A percentile compares a stretch with the other conserved stretches of the same genome.
Evolutionary conservation across 495 filamentous ascomycete species (phyloP).

Genomic region (Astrothelium macrocarpum): DNA sequence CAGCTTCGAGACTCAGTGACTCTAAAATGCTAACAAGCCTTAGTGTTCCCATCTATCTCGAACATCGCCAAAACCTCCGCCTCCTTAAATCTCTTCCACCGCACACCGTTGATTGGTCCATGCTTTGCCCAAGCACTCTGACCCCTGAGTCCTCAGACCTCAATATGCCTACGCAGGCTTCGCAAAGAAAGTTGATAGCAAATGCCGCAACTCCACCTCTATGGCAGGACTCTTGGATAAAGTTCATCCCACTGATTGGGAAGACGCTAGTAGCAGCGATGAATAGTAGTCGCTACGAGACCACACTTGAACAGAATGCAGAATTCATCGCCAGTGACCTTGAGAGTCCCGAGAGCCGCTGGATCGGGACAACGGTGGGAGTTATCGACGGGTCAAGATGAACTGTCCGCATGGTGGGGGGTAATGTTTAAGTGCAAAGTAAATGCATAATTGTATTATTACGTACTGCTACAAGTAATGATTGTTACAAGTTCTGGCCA

Average conservation of each 20-base stretch:
- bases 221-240: conserved; percentile 17
- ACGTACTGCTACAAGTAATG: neutral
- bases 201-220: conserved; percentile 7
- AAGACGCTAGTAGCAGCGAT: conserved; percentile 10
- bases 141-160: conserved; percentile 16
- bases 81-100: conserved; percentile 17
- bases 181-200: conserved; percentile 9
- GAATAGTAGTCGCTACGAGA: conserved; percentile 15
- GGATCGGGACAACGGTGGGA: conserved; percentile 9
- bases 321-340: conserved; percentile 6
- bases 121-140: conserved; percentile 19
- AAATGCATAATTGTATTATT: neutral
- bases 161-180: conserved; percentile 9
- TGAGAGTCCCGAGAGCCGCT: conserved; percentile 5
- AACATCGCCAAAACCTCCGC: conserved; percentile 17
- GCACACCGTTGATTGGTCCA: conserved; percentile 17
- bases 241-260: conserved; percentile 15
- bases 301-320: conserved; percentile 17
- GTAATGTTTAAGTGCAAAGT: neutral
- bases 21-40: conserved; percentile 9
- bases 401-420: conserved; percentile 3
- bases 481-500: neutral
- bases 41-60: conserved; percentile 18
- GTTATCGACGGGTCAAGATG: conserved; percentile 6
- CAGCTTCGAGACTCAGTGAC: neutral